A percentile compares a stretch with the other conserved stretches of the same genome.
Evolutionary conservation across 371 early-diverging fungal genomes (phyloP).

Genomic region (Apophysomyces trapeziformis): DNA sequence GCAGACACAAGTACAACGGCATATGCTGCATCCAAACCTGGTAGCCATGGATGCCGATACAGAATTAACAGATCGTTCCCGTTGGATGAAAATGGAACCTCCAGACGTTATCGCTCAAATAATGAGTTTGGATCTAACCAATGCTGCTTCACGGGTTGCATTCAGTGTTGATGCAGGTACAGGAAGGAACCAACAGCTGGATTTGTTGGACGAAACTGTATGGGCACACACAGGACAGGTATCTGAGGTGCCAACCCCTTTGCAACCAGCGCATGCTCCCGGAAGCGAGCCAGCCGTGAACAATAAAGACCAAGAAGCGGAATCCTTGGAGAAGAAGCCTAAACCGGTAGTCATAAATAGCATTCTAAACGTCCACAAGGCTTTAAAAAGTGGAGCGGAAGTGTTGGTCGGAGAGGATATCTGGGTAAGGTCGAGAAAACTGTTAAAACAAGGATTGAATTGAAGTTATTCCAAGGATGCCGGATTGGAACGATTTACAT

Average conservation of each 20-base stretch:
- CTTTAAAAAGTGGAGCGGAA: constrained; percentile 56
- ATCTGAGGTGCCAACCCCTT: constrained; percentile 1
- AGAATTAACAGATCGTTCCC: constrained; percentile 58
- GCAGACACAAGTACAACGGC: constrained; percentile 56
- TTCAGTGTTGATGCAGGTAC: constrained; percentile 30
- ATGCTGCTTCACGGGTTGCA: constrained; percentile 58
- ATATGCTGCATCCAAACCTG: constrained; percentile 66
- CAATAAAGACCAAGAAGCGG: constrained; percentile 2
- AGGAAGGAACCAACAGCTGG: constrained; percentile 18
- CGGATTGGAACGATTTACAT: constrained; percentile 26
- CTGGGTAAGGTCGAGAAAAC: constrained; percentile 37
- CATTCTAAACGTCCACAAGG: constrained; percentile 50
- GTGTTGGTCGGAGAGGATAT: constrained; percentile 57
- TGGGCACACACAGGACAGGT: constrained; percentile 24
- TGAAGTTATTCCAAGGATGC: constrained; percentile 30
- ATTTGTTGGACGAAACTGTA: constrained; percentile 38
- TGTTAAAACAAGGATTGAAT: not conserved
- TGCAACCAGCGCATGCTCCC: not conserved
- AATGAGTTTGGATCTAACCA: constrained; percentile 64
- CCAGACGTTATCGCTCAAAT: constrained; percentile 71
- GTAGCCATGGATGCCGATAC: constrained; percentile 52
- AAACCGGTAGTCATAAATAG: constrained; percentile 38
- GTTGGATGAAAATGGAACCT: constrained; percentile 71
- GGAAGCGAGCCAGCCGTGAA: not conserved
- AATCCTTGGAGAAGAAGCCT: constrained; percentile 10